A percentile compares a stretch with the other conserved stretches of the same genome.
These are phyloP conservation scores for Alternaria burnsii DNA, from an alignment of 2,329 filamentous ascomycete genomes.

Conservation along the genomic window DNA sequence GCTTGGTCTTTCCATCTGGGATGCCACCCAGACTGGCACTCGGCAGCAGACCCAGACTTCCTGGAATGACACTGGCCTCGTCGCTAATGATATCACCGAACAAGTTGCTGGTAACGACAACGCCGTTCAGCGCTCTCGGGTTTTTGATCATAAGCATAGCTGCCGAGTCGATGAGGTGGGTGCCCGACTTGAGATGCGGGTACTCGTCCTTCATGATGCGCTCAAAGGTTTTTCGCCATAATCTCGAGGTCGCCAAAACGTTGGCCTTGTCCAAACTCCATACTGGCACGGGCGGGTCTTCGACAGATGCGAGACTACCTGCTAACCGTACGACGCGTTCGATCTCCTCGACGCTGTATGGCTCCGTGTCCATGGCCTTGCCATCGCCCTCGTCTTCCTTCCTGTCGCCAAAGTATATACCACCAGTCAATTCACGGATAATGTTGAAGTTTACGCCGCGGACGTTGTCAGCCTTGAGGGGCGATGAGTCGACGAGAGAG, in stretches of 20 bases:
- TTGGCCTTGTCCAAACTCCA: conserved; percentile 96
- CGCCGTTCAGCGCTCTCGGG: conserved; percentile 84
- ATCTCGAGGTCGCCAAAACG: conserved; percentile 85
- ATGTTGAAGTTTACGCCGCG: conserved; percentile 90
- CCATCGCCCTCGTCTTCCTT: conserved; percentile 81
- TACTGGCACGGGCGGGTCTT: conserved; percentile 78
- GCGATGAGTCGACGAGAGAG: conserved; percentile 76
- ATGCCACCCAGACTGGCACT: conserved; percentile 87
- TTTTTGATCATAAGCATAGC: conserved; percentile 99
- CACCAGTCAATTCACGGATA: conserved; percentile 88
- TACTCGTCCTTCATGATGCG: conserved; percentile 90
- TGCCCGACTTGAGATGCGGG: conserved; percentile 81
- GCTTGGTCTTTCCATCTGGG: conserved; percentile 82
- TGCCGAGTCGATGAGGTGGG: conserved; percentile 95
- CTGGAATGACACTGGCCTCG: conserved; percentile 93
- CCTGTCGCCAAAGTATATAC: conserved; percentile 94
- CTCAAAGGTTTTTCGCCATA: conserved; percentile 88
- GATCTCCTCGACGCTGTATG: conserved; percentile 84
- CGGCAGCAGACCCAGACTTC: conserved; percentile 85
- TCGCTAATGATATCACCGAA: conserved; percentile 97
- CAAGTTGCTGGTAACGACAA: conserved; percentile 91
- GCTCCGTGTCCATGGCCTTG: conserved; percentile 82
- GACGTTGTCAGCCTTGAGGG: conserved; percentile 86
- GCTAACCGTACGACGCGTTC: conserved; percentile 87
- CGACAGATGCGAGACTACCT: conserved; percentile 79